Conservation (phyloP, 768 basidiomycete species). For the Pisolithus sp. region DNA sequence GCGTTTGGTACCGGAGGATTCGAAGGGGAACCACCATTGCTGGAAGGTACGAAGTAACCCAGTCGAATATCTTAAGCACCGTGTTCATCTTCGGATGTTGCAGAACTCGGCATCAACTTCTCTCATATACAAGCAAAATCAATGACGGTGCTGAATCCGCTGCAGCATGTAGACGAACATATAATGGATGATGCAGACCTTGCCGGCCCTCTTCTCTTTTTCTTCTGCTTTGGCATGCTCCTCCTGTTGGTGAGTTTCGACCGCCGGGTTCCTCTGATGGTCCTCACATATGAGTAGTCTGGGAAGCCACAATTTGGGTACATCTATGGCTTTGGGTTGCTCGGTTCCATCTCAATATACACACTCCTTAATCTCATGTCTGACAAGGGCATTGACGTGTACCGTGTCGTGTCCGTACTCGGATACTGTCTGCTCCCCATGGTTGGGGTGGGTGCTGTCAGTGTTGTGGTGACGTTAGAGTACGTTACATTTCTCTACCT, state of each 20-base stretch:
- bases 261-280: neutral
- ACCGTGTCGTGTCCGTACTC: slow-evolving; percentile 89
- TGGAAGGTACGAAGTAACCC: slow-evolving; percentile 62
- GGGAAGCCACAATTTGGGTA: slow-evolving; percentile 98
- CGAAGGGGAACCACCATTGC: slow-evolving; percentile 91
- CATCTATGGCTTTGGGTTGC: slow-evolving; percentile 96
- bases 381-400: slow-evolving; percentile 89
- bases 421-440: slow-evolving; percentile 96
- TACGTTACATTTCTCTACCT: slow-evolving; percentile 32
- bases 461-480: slow-evolving; percentile 85
- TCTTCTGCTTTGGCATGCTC: slow-evolving; percentile 90
- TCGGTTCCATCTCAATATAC: slow-evolving; percentile 90
- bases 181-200: slow-evolving; percentile 99
- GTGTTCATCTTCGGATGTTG: neutral
- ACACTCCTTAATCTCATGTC: slow-evolving; percentile 96
- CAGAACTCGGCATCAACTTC: slow-evolving; percentile 98
- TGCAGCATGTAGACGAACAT: slow-evolving; percentile 73
- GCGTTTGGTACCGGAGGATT: slow-evolving; percentile 94
- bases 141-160: slow-evolving; percentile 90
- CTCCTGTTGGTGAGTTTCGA: slow-evolving; percentile 73
- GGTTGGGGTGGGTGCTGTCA: slow-evolving; percentile 88
- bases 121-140: slow-evolving; percentile 92
- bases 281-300: slow-evolving; percentile 48
- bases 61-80: too few relatives aligned
- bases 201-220: slow-evolving; percentile 92